Conservation (phyloP, 495 filamentous ascomycete genomes). For the Aspergillus wentii region DNA sequence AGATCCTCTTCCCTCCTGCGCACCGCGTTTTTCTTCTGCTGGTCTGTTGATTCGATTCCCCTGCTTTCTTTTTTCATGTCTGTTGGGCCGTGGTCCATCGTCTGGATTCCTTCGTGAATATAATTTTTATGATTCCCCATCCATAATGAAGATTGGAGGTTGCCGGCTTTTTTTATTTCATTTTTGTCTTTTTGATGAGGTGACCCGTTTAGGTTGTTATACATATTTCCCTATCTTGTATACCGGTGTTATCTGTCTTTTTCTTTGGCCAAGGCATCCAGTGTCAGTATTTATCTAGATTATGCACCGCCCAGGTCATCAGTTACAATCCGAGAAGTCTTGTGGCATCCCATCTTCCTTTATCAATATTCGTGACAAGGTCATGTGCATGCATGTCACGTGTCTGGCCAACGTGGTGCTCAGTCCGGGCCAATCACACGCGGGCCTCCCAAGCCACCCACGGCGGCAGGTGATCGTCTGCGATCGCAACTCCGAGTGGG, state of each 20-base stretch:
- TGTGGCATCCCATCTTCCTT: too few relatives aligned
- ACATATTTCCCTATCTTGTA: constrained; percentile 7
- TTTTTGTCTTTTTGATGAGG: too few relatives aligned
- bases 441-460: not conserved
- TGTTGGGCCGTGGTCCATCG: constrained; percentile 2
- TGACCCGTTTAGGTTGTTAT: too few relatives aligned
- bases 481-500: too few relatives aligned
- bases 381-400: constrained; percentile 3
- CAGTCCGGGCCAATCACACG: constrained; percentile 9
- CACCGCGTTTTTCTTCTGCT: constrained; percentile 2
- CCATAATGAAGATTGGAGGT: too few relatives aligned
- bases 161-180: too few relatives aligned
- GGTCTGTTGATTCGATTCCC: not conserved
- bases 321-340: too few relatives aligned
- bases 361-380: not conserved
- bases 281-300: constrained; percentile 3
- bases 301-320: too few relatives aligned
- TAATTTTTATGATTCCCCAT: constrained; percentile 24
- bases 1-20: constrained; percentile 9
- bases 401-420: constrained; percentile 1
- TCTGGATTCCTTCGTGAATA: constrained; percentile 14
- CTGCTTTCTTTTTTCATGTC: constrained; percentile 12
- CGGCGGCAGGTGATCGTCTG: constrained; percentile 6
- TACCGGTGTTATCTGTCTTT: not conserved
- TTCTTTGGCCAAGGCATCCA: not conserved